Evolutionary conservation across 2,329 filamentous ascomycete species (phyloP).

Genomic region (Xylaria sp.): DNA sequence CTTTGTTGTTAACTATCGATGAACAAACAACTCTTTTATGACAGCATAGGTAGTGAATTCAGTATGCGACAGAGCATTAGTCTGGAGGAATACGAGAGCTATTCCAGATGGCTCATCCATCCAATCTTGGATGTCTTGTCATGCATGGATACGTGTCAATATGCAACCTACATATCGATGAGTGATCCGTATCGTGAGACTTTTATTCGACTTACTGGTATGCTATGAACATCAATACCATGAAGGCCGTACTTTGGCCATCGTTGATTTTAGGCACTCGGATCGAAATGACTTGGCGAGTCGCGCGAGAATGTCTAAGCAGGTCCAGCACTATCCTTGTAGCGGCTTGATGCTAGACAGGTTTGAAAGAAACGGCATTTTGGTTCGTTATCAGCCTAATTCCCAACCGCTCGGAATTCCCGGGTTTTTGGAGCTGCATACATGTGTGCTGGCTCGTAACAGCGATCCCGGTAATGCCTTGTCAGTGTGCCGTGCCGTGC

Average conservation of each 20-base stretch:
- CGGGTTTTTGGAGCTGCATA: slow-evolving; percentile 18
- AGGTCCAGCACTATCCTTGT: neutral
- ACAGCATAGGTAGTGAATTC: slow-evolving; percentile 9
- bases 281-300: neutral
- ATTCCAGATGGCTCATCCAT: neutral
- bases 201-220: neutral
- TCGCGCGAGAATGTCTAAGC: neutral
- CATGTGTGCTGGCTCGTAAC: slow-evolving; percentile 7
- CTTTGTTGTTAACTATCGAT: slow-evolving; percentile 21
- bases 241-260: neutral
- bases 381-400: slow-evolving; percentile 22
- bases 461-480: slow-evolving; percentile 21
- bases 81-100: neutral
- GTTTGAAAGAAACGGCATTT: slow-evolving; percentile 6
- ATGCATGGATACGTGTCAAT: neutral
- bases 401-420: slow-evolving; percentile 8
- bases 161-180: neutral
- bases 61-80: neutral
- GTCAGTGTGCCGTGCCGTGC: neutral
- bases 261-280: neutral
- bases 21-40: neutral
- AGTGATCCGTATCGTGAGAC: neutral
- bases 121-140: neutral
- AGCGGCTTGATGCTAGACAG: neutral
- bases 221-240: neutral